Evolutionary conservation across 371 early-diverging fungal species (phyloP).

Genomic region (Choanephora cucurbitarum): DNA sequence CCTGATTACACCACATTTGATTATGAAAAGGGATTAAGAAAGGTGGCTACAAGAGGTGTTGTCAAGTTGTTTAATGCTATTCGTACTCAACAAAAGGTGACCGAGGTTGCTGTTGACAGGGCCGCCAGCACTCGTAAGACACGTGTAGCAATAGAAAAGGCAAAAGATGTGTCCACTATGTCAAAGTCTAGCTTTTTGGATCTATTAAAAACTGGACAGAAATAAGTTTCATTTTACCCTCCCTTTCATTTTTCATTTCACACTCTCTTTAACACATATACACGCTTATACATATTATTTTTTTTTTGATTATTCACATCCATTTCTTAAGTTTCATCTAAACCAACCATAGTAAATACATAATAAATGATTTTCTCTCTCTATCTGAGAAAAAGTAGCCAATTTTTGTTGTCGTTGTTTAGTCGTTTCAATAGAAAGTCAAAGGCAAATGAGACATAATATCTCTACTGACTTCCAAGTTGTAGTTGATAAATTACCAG

Average conservation of each 20-base stretch:
- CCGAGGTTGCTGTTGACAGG: slow-evolving; percentile 56
- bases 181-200: slow-evolving; percentile 67
- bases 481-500: no score
- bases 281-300: no score
- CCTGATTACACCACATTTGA: slow-evolving; percentile 69
- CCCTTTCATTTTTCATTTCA: background rate
- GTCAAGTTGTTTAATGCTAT: slow-evolving; percentile 87
- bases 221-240: slow-evolving; percentile 12
- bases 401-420: no score
- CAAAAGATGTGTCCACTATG: slow-evolving; percentile 59
- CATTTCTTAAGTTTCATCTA: no score
- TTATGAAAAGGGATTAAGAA: slow-evolving; percentile 79
- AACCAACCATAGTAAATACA: no score
- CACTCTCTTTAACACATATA: background rate
- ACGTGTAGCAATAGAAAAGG: slow-evolving; percentile 55
- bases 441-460: no score
- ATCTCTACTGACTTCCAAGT: no score
- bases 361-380: no score
- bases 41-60: slow-evolving; percentile 85
- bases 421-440: no score
- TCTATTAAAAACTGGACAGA: slow-evolving; percentile 57
- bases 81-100: slow-evolving; percentile 72
- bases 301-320: no score
- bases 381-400: no score
- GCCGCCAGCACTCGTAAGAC: slow-evolving; percentile 48